Base-by-base conservation (phyloP, 1,139 yeast genomes). In the Pichia sp. region DNA sequence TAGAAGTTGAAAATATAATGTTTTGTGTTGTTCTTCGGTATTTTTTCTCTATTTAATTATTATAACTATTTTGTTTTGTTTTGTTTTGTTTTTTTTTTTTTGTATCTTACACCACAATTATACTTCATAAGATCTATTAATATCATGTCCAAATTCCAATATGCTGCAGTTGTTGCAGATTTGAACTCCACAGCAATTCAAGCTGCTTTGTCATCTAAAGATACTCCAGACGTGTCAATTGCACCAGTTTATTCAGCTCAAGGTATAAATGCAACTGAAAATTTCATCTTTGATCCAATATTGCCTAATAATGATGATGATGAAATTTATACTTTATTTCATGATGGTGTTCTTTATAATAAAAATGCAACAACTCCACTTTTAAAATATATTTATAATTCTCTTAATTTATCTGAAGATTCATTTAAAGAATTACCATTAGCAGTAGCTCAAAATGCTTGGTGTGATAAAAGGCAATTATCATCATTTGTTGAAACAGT, bases 181-280 rank as follows among this genome's bases (percentile, higher is more conserved):
- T 77, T 78, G 56, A 87, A 87, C 26, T 71, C 86, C 2, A 67
- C 73, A 49, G 68, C 74, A 20, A 81, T 87, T 35, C 75, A 80
- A 48, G 89, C 89, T 1, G 90, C 90, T 9, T 74, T 81, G 55
- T 81, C 87, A 9, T 74, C 74, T 50, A 81, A 74, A 42, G 86
- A 82, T 43, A 61, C 78, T 35, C 94, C 94, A 1, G 65, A 75
- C 25, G 60, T 80, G 36, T 74, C 77, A 5, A 69, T 81, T 54
- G 76, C 80, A 43, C 71, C 87, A 20, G 69, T 73, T 44, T 82
- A 82, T 58, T 74, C 80, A 49, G 89, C 89, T 1, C n/a, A n/a
- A n/a, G n/a, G n/a, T n/a, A n/a, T n/a, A n/a, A n/a, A n/a, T n/a
- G n/a, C n/a, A n/a, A 69, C 72, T 37, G 22, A n/a, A 31, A 64